A percentile compares a stretch with the other conserved stretches of the same genome.
phyloP scores from a whole-genome alignment of 148 eudicot genomes.

The Talinum fruticosum region DNA sequence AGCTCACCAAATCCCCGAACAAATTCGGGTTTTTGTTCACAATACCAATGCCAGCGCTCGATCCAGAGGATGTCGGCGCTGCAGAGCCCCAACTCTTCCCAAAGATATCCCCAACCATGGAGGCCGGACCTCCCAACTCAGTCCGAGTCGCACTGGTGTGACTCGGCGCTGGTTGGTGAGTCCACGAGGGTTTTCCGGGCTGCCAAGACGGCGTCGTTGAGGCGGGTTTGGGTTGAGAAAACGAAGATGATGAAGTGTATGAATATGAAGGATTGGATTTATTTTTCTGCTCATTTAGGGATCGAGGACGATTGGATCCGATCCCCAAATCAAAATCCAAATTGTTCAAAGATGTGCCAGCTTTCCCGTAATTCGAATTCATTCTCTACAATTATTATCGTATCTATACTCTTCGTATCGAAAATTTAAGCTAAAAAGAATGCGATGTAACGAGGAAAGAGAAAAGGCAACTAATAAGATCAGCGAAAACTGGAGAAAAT shows the following conservation, averaged over 20 bases:
- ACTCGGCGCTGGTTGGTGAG: slow-evolving; percentile 71
- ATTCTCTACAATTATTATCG: slow-evolving; percentile 18
- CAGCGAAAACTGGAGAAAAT: background rate
- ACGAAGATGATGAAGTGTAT: slow-evolving; percentile 27
- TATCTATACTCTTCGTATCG: background rate
- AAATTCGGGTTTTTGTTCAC: slow-evolving; percentile 76
- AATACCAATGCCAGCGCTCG: slow-evolving; percentile 42
- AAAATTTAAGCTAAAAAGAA: background rate
- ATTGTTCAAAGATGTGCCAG: slow-evolving; percentile 31
- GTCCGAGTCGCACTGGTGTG: slow-evolving; percentile 35
- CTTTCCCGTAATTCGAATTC: slow-evolving; percentile 65
- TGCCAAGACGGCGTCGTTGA: slow-evolving; percentile 52
- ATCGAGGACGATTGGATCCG: slow-evolving; percentile 42
- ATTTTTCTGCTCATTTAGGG: slow-evolving; percentile 64
- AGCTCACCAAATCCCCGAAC: slow-evolving; percentile 73
- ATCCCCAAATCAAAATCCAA: slow-evolving; percentile 83
- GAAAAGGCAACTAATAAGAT: background rate
- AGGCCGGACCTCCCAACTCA: slow-evolving; percentile 50
- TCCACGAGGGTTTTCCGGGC: slow-evolving; percentile 73
- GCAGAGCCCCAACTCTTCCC: slow-evolving; percentile 74
- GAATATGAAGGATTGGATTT: slow-evolving; percentile 36
- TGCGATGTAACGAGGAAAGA: background rate
- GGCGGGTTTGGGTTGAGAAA: slow-evolving; percentile 30
- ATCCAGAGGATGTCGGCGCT: slow-evolving; percentile 26
- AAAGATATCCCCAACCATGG: slow-evolving; percentile 86